A percentile compares a stretch with the other conserved stretches of the same genome.
These are phyloP conservation scores for Podila horticola DNA, from an alignment of 192 early-diverging fungal genomes.

Conservation along the genomic window DNA sequence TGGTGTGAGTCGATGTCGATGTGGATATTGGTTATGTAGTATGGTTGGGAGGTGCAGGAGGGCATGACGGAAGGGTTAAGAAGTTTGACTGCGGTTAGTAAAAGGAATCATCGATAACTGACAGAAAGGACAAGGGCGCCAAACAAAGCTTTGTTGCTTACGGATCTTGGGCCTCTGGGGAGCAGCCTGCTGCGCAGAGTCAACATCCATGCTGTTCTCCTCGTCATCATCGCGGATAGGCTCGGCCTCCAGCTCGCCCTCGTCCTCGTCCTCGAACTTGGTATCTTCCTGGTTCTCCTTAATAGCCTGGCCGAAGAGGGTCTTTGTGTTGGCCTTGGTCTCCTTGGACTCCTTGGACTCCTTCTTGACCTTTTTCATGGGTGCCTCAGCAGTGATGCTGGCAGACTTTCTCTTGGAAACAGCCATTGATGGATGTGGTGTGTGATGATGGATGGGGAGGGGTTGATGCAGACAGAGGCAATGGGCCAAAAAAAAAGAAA, in stretches of 20 bases:
- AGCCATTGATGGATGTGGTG: slow-evolving; percentile 21
- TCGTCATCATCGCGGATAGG: slow-evolving; percentile 50
- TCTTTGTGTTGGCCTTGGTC: slow-evolving; percentile 33
- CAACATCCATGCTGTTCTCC: slow-evolving; percentile 47
- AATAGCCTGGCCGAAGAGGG: slow-evolving; percentile 41
- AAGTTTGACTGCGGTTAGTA: background rate
- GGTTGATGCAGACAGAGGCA: slow-evolving; percentile 1
- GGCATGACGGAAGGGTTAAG: background rate
- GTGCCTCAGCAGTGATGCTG: slow-evolving; percentile 41
- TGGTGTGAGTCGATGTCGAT: background rate
- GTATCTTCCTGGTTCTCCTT: slow-evolving; percentile 22
- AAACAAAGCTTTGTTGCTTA: slow-evolving; percentile 1
- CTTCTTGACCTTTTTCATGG: slow-evolving; percentile 46
- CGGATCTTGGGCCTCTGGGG: slow-evolving; percentile 45
- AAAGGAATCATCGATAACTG: background rate
- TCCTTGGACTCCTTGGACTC: background rate
- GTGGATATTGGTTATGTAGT: background rate
- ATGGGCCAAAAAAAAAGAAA: slow-evolving; percentile 6
- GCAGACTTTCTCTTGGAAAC: slow-evolving; percentile 48
- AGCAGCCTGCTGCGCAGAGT: slow-evolving; percentile 20
- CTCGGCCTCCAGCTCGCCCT: slow-evolving; percentile 37
- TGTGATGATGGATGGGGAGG: background rate
- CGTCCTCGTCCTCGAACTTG: slow-evolving; percentile 28
- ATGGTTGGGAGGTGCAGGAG: background rate
- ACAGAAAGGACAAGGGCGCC: background rate